phyloP scores from a whole-genome alignment of 805 yeast species.

The Cyberlindnera galapagoensis region DNA sequence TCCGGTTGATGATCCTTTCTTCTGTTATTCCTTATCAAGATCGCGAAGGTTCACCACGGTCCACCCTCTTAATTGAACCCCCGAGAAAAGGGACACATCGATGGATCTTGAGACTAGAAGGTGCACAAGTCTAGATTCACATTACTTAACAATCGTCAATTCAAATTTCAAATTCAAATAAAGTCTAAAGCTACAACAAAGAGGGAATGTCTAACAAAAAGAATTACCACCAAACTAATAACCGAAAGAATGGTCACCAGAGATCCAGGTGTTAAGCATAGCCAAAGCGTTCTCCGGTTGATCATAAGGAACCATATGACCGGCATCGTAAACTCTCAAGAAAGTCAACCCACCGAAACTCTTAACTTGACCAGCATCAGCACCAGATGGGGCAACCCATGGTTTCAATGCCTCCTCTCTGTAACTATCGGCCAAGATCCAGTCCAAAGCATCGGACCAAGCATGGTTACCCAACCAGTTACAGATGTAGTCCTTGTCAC shows the following conservation, averaged over 20 bases:
- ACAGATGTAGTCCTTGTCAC: constrained; percentile 89
- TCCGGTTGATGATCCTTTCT: too few relatives aligned
- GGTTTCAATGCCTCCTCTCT: constrained; percentile 32
- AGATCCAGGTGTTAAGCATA: constrained; percentile 71
- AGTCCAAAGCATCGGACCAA: constrained; percentile 65
- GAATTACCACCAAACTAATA: constrained; percentile 4
- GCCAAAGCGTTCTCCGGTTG: constrained; percentile 69
- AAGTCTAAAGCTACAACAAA: too few relatives aligned
- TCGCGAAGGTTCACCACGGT: too few relatives aligned
- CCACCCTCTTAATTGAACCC: too few relatives aligned
- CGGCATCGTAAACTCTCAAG: constrained; percentile 73
- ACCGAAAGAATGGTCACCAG: constrained; percentile 33
- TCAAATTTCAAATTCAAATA: too few relatives aligned
- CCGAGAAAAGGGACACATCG: too few relatives aligned
- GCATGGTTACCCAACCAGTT: constrained; percentile 90
- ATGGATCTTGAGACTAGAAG: too few relatives aligned
- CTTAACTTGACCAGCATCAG: constrained; percentile 66
- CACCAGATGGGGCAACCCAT: constrained; percentile 35
- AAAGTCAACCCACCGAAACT: constrained; percentile 66
- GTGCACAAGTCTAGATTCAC: too few relatives aligned
- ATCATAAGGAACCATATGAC: constrained; percentile 90
- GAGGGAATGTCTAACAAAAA: too few relatives aligned
- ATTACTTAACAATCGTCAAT: too few relatives aligned
- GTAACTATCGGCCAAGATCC: constrained; percentile 52
- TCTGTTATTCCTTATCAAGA: too few relatives aligned